Evolutionary conservation across 1,284 basidiomycete species (phyloP), one percentile per base, ranked within the genome.

Genomic region (Caloboletus inedulis): DNA sequence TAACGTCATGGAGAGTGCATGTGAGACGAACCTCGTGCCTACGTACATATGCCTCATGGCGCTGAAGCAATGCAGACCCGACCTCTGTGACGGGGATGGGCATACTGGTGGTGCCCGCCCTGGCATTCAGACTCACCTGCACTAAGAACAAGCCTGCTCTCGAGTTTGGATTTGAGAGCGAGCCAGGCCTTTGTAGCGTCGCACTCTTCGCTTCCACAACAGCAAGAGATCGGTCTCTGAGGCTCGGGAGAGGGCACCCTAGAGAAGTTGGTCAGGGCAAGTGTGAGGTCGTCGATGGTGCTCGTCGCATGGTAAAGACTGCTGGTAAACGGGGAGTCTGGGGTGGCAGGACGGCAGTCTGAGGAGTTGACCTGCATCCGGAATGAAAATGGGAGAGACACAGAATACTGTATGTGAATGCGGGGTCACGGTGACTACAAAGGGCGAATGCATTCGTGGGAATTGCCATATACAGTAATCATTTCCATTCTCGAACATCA

Each of bases 21-120:
- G 63, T 33, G 53, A 64, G 45, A 69, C 73, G 53, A 53, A 82
- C 83, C 76, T 88, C 81, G 61, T 86, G 83, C 59, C 80, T 77
- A 51, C 87, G 83, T 45, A 94, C 80, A 67, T 90, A 89, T 4
- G 87, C 89, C 71, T 96, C 94, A 67, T 94, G 92, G 56, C 88
- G 78, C 63, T 89, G 84, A 44, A 98, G 70, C 42, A 98, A 73
- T 2, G 94, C 94, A 70, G 94, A 91, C 1, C 95, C 95, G 43
- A 98, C 88, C 75, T 97, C 94, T 93, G 60, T 23, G 47, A 47
- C 12, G 43, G 23, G 45, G 19, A 30, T 63, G 55, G 47, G 44
- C 25, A 53, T 47, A 39, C 7, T 29, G 19, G 21, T 33, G 21
- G 8, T 34, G 30, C 18, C 21, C 30, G n/a, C 16, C 25, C n/a